A percentile compares a stretch with the other conserved stretches of the same genome.
phyloP scores from a whole-genome alignment of 148 eudicot genomes.

The Rhododendron kiyosumense region DNA sequence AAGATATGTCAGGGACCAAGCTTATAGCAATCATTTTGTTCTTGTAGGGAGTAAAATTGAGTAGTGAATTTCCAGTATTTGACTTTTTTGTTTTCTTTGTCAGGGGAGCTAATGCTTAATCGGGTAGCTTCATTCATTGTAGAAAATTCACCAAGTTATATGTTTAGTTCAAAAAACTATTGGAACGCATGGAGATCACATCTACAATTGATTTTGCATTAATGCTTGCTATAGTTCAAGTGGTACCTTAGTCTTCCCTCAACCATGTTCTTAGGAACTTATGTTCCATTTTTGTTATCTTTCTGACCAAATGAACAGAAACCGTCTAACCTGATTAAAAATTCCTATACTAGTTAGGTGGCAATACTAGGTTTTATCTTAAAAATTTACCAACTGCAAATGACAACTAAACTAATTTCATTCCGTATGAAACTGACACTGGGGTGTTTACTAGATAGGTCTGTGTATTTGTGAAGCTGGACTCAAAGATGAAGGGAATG shows the following conservation, averaged over 20 bases:
- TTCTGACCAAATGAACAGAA: background rate
- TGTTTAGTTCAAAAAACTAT: background rate
- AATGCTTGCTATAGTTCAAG: background rate
- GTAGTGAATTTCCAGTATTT: background rate
- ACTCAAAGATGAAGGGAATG: slow-evolving; percentile 24
- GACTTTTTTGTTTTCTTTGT: background rate
- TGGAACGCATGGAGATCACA: background rate
- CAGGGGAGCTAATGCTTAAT: background rate
- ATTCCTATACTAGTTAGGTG: background rate
- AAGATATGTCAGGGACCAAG: background rate
- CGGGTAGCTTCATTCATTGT: background rate
- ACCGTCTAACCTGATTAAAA: background rate
- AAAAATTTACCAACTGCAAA: background rate
- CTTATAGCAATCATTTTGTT: background rate
- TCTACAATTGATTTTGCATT: background rate
- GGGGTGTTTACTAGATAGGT: slow-evolving; percentile 39
- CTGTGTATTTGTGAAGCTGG: slow-evolving; percentile 49
- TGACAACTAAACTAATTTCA: background rate
- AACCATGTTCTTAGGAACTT: background rate
- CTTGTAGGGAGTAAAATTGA: background rate
- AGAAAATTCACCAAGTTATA: background rate
- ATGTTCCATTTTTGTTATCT: background rate
- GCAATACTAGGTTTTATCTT: background rate
- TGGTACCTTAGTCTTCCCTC: background rate
- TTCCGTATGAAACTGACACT: background rate